Conservation (phyloP, 108 stramenopile species). For the Cyclotella cryptica region DNA sequence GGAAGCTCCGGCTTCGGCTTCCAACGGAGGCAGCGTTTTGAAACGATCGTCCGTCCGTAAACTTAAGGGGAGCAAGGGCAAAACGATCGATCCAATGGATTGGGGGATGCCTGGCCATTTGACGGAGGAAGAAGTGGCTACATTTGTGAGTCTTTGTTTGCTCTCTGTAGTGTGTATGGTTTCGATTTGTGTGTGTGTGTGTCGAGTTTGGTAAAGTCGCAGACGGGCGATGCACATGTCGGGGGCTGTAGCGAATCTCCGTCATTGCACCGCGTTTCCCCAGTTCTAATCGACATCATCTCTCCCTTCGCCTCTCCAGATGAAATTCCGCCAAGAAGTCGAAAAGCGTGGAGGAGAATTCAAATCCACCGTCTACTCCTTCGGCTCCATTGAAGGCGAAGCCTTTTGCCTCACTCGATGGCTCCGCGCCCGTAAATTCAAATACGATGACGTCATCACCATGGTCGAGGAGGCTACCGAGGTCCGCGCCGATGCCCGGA, state of each 20-base stretch:
- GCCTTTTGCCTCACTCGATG: slow-evolving; percentile 54
- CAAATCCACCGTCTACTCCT: slow-evolving; percentile 54
- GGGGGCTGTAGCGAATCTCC: neutral
- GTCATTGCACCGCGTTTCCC: neutral
- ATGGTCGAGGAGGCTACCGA: slow-evolving; percentile 88
- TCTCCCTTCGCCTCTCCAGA: slow-evolving; percentile 4
- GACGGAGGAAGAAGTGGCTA: slow-evolving; percentile 54
- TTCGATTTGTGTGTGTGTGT: neutral
- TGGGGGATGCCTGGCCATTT: slow-evolving; percentile 60
- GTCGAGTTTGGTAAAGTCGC: no score
- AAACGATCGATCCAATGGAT: slow-evolving; percentile 49
- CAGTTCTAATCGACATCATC: neutral
- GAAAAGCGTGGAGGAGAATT: slow-evolving; percentile 57
- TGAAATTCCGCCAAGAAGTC: slow-evolving; percentile 60
- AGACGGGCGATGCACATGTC: neutral
- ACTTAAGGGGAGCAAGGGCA: slow-evolving; percentile 30
- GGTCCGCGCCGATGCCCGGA: slow-evolving; percentile 61
- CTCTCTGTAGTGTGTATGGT: neutral
- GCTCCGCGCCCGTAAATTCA: slow-evolving; percentile 48
- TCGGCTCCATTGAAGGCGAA: slow-evolving; percentile 52
- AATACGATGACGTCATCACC: slow-evolving; percentile 74
- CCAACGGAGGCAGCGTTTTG: neutral
- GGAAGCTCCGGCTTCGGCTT: neutral
- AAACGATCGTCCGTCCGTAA: slow-evolving; percentile 24
- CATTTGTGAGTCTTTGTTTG: slow-evolving; percentile 39